phyloP scores from a whole-genome alignment of 192 early-diverging fungal genomes.

The Coemansia sp. region DNA sequence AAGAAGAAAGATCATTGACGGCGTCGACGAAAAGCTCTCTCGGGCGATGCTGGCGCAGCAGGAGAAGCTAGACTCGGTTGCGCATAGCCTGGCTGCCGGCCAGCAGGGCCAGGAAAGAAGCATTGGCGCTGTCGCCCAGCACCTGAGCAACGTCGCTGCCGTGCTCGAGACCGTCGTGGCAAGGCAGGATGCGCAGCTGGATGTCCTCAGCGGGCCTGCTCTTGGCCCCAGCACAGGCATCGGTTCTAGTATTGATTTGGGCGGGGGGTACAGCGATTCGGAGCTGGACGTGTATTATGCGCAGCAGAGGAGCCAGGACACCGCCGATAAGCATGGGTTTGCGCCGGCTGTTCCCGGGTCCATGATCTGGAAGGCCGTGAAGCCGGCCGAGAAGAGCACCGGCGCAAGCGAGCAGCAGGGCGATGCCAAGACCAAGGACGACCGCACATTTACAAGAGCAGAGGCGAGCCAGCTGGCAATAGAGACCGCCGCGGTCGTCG shows the following conservation, averaged over 20 bases:
- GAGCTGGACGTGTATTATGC: slow-evolving; percentile 50
- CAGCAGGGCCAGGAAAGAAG: slow-evolving; percentile 19
- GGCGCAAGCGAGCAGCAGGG: background rate
- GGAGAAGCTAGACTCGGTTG: background rate
- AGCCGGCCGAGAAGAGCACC: background rate
- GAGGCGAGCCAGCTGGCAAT: slow-evolving; percentile 26
- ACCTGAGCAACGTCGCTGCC: slow-evolving; percentile 18
- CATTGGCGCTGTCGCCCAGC: slow-evolving; percentile 15
- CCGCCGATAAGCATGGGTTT: background rate
- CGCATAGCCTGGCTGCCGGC: background rate
- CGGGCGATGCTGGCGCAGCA: slow-evolving; percentile 54
- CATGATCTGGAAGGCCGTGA: slow-evolving; percentile 20
- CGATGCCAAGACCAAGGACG: background rate
- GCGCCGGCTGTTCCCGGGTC: slow-evolving; percentile 11
- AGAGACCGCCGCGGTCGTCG: slow-evolving; percentile 20
- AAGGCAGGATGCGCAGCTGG: slow-evolving; percentile 24
- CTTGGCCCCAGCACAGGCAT: too few species aligned
- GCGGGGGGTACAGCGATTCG: slow-evolving; percentile 28
- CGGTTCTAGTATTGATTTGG: background rate
- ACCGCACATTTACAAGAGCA: slow-evolving; percentile 12
- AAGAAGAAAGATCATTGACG: slow-evolving; percentile 61
- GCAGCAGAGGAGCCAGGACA: slow-evolving; percentile 6
- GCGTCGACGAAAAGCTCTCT: slow-evolving; percentile 61
- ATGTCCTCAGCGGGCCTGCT: too few species aligned
- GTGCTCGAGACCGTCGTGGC: slow-evolving; percentile 17